A percentile compares a stretch with the other conserved stretches of the same genome.
phyloP scores from a whole-genome alignment of 805 yeast species.

The Saturnispora diversa region DNA sequence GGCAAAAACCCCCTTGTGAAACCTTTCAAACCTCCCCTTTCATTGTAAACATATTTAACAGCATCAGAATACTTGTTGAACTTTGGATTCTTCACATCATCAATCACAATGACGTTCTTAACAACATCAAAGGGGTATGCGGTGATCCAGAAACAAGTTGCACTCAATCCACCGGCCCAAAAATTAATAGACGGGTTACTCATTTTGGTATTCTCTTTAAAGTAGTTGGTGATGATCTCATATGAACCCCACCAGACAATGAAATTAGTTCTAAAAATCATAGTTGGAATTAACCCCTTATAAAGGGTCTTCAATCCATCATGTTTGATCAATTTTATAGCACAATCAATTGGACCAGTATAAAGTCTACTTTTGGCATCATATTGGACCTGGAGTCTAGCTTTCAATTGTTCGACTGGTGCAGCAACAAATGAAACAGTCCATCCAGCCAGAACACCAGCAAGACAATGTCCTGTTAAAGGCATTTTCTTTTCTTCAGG shows the following conservation, averaged over 20 bases:
- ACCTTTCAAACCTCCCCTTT: conserved; percentile 55
- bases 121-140: conserved; percentile 89
- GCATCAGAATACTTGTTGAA: conserved; percentile 69
- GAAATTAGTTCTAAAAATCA: conserved; percentile 81
- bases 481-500: conserved; percentile 59
- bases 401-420: conserved; percentile 85
- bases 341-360: conserved; percentile 76
- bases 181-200: conserved; percentile 68
- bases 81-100: conserved; percentile 61
- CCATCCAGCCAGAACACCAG: conserved; percentile 81
- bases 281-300: conserved; percentile 76
- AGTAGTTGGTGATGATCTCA: conserved; percentile 64
- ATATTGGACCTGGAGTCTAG: conserved; percentile 82
- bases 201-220: conserved; percentile 55
- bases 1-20: conserved; percentile 79
- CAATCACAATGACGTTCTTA: conserved; percentile 79
- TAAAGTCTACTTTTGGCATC: conserved; percentile 62
- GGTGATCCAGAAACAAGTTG: conserved; percentile 79
- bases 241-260: conserved; percentile 94
- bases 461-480: conserved; percentile 61
- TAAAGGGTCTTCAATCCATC: conserved; percentile 69
- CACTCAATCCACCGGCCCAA: conserved; percentile 88
- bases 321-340: conserved; percentile 44
- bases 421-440: conserved; percentile 95
- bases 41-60: conserved; percentile 53